phyloP scores from a whole-genome alignment of 2,329 filamentous ascomycete species.

The Proliferodiscus dingleyae region DNA sequence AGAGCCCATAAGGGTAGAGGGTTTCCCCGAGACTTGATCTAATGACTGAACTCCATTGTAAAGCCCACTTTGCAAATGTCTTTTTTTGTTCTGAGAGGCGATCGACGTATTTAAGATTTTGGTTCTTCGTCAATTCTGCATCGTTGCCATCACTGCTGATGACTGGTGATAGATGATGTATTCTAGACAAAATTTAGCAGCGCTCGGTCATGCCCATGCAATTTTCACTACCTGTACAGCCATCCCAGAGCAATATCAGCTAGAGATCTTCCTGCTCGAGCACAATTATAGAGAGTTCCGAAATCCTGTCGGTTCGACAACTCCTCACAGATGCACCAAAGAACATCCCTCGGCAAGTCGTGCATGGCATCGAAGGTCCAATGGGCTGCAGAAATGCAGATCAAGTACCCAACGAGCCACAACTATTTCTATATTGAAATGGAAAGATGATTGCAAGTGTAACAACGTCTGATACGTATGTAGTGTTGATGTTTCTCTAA shows the following conservation, averaged over 20 bases:
- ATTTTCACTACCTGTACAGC: conserved; percentile 54
- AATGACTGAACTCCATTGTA: conserved; percentile 64
- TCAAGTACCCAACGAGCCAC: too few species aligned
- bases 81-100: conserved; percentile 15
- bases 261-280: conserved; percentile 49
- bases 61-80: conserved; percentile 47
- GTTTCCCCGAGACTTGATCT: conserved; percentile 59
- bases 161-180: conserved; percentile 42
- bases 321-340: conserved; percentile 56
- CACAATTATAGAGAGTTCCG: conserved; percentile 54
- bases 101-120: conserved; percentile 14
- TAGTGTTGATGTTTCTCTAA: conserved; percentile 4
- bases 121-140: conserved; percentile 30
- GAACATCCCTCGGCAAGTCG: conserved; percentile 41
- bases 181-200: conserved; percentile 34
- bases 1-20: conserved; percentile 63
- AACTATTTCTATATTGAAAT: background rate
- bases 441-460: background rate
- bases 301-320: conserved; percentile 53
- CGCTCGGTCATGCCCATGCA: background rate
- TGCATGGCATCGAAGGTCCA: conserved; percentile 7
- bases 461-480: conserved; percentile 8
- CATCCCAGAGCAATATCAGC: conserved; percentile 55
- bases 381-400: background rate
- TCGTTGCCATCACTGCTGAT: conserved; percentile 40